Percentiles rank a stretch among this genome's conserved stretches.
Conservation (phyloP, 1,284 basidiomycete species). For the Schizophyllum amplum region DNA sequence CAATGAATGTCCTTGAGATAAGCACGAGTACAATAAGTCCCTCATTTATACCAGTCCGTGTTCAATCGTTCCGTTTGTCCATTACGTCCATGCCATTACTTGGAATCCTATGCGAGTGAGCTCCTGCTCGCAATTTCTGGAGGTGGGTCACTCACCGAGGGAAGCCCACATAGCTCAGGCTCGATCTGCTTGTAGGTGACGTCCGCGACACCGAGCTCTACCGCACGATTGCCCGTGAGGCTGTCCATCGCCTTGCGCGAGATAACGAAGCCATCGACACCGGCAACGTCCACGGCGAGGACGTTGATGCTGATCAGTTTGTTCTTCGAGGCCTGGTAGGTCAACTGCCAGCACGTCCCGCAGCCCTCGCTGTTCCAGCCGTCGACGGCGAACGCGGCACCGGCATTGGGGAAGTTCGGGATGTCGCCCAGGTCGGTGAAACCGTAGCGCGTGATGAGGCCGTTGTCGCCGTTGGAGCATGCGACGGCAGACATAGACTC, state of each 20-base stretch:
- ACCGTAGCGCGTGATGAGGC: constrained; percentile 19
- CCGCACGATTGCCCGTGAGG: constrained; percentile 25
- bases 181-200: neutral
- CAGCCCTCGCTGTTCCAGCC: constrained; percentile 28
- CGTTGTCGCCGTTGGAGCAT: constrained; percentile 29
- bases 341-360: constrained; percentile 30
- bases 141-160: neutral
- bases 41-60: too few species aligned
- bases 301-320: constrained; percentile 22
- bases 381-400: constrained; percentile 23
- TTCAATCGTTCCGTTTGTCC: too few species aligned
- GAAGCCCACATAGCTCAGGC: neutral
- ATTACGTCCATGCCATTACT: too few species aligned
- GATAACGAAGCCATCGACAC: constrained; percentile 26
- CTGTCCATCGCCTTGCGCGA: constrained; percentile 27
- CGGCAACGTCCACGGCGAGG: constrained; percentile 27
- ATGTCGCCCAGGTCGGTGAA: constrained; percentile 25
- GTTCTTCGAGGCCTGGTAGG: constrained; percentile 17
- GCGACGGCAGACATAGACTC: constrained; percentile 20
- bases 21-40: too few species aligned
- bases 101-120: neutral
- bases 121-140: neutral
- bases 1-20: too few species aligned
- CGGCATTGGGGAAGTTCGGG: constrained; percentile 25
- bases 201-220: neutral